phyloP scores from a whole-genome alignment of 2,329 filamentous ascomycete genomes.

The Plenodomus biglobosus region DNA sequence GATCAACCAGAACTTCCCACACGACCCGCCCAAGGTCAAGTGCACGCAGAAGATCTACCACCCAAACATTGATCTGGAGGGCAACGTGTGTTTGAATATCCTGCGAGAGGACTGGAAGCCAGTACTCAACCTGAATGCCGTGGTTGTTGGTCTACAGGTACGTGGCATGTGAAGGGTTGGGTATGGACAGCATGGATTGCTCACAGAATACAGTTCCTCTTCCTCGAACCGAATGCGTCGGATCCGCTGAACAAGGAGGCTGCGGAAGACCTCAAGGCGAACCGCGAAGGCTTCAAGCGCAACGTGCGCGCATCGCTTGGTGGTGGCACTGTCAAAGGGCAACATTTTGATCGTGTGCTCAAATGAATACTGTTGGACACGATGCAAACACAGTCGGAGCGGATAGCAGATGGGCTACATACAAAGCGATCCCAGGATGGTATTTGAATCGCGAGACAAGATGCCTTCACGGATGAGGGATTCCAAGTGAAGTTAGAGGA shows the following conservation, averaged over 20 bases:
- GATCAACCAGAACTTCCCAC: conserved; percentile 93
- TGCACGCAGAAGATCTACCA: conserved; percentile 99
- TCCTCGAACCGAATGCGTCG: conserved; percentile 94
- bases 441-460: neutral
- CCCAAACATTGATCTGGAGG: conserved; percentile 96
- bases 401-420: neutral
- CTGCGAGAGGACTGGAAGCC: conserved; percentile 98
- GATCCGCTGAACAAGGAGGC: conserved; percentile 99
- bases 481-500: neutral
- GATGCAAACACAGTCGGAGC: neutral
- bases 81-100: conserved; percentile 98
- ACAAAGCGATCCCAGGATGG: neutral
- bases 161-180: conserved; percentile 16
- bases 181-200: neutral
- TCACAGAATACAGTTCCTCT: conserved; percentile 70
- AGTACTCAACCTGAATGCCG: conserved; percentile 92
- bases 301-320: conserved; percentile 85
- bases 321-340: conserved; percentile 73
- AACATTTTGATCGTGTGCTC: conserved; percentile 76
- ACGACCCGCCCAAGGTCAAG: conserved; percentile 95
- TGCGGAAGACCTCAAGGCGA: conserved; percentile 83
- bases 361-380: conserved; percentile 52
- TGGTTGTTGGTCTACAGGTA: conserved; percentile 91
- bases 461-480: neutral
- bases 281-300: conserved; percentile 85